Evolutionary conservation across 305 asterid species (phyloP).

Genomic region (Fraxinus sp.): DNA sequence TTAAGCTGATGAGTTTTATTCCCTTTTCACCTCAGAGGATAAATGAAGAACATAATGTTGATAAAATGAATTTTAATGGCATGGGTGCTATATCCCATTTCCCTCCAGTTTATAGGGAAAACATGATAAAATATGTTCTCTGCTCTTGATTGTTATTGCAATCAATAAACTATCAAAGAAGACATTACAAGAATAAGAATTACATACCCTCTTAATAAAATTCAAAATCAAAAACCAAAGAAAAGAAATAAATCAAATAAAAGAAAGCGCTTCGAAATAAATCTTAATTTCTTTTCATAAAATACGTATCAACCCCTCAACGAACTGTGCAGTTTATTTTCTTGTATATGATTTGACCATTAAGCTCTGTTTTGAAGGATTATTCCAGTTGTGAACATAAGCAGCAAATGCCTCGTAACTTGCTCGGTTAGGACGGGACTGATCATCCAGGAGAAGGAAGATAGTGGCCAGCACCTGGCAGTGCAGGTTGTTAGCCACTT

Average conservation of each 20-base stretch:
- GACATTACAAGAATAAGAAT: neutral
- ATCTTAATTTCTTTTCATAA: neutral
- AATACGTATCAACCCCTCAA: neutral
- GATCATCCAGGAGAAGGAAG: neutral
- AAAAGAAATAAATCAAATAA: neutral
- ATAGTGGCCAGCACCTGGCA: neutral
- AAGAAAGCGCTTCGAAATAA: neutral
- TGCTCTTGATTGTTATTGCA: neutral
- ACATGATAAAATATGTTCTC: neutral
- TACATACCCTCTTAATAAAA: neutral
- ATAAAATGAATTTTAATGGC: neutral
- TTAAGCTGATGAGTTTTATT: neutral
- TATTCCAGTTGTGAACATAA: neutral
- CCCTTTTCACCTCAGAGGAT: neutral
- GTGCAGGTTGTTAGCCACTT: constrained; percentile 20
- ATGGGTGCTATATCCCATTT: neutral
- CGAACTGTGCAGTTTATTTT: neutral
- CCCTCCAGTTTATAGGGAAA: neutral
- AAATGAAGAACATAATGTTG: neutral
- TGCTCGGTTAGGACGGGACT: constrained; percentile 5
- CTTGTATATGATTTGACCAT: neutral
- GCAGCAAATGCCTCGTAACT: neutral
- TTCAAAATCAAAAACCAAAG: neutral
- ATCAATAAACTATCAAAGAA: neutral
- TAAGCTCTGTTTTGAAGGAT: neutral